phyloP scores from a whole-genome alignment of 1,284 basidiomycete genomes.

The Chondrostereum purpureum region DNA sequence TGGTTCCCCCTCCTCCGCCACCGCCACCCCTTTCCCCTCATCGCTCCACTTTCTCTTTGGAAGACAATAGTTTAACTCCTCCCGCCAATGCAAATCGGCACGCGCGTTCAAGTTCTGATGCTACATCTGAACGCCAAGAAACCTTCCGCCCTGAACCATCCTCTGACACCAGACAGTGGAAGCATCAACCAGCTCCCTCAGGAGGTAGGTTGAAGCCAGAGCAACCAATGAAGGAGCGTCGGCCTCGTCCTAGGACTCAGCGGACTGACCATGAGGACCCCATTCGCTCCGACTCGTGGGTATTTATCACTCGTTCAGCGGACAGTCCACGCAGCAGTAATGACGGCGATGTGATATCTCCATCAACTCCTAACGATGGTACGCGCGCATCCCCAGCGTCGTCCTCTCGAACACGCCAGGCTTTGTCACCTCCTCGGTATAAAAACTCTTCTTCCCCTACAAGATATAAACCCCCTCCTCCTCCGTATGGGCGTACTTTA shows the following conservation, averaged over 20 bases:
- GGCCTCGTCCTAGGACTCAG: conserved; percentile 18
- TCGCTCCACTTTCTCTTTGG: conserved; percentile 32
- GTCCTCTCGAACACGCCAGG: conserved; percentile 20
- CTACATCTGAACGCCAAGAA: conserved; percentile 42
- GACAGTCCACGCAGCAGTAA: conserved; percentile 27
- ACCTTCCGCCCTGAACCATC: conserved; percentile 25
- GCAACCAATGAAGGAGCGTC: conserved; percentile 17
- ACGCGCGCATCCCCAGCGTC: conserved; percentile 17
- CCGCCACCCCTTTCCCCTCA: conserved; percentile 44
- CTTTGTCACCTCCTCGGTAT: conserved; percentile 21
- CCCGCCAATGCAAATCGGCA: conserved; percentile 28
- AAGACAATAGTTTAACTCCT: conserved; percentile 30
- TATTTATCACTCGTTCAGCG: conserved; percentile 31
- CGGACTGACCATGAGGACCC: conserved; percentile 20
- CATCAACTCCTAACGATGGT: conserved; percentile 17
- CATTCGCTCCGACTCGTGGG: conserved; percentile 33
- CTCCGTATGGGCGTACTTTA: conserved; percentile 25
- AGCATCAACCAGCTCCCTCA: not conserved
- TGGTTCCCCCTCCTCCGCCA: conserved; percentile 24
- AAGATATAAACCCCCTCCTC: too few relatives aligned
- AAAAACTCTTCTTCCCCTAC: conserved; percentile 25
- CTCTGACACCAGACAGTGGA: not conserved
- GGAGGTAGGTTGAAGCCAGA: conserved; percentile 7
- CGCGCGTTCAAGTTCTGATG: conserved; percentile 43
- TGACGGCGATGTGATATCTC: conserved; percentile 12